Evolutionary conservation across 345 rosid species (phyloP), one percentile per base, ranked within the genome.

Genomic region (Raphanus raphanistrum): DNA sequence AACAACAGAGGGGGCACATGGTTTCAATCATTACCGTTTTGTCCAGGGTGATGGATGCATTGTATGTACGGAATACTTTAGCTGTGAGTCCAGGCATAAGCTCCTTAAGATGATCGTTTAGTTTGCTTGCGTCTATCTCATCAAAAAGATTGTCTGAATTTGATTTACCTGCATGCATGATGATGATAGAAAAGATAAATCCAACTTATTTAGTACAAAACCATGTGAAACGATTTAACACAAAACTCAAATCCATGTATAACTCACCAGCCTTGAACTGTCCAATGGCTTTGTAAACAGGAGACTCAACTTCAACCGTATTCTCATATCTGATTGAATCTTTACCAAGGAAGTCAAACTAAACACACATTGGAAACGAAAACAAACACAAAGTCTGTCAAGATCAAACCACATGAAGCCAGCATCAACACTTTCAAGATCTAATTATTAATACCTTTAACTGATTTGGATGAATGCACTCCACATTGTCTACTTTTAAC

Each of bases 281-380:
- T 68, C 88, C 87, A 71, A 94, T 90, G 68, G 97, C 95, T 78
- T 88, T 89, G 81, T 90, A 92, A 58, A 92, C 98, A 71, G 85
- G 90, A 73, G 85, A 87, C 82, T 89, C 90, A 50, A 94, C 98
- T 73, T 90, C 97, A 6, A 94, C 97, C 1, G 91, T 88, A 70
- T 94, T 92, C 80, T 85, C 89, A 80, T 90, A 94, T 73, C 87
- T 89, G 76, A 94, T 94, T 8, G 98, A 94, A 81, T 94, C 97
- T 87, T 94, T 94, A 87, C 98, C 98, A 45, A 94, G 97, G 82
- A 94, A 94, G 88, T 94, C 97, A 83, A 94, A 94, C 98, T 94
- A 87, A 70, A 80, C n/a, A 79, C 59, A 66, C 65, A 67, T 71
- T 73, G 6, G 58, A 28, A 76, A 16, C 21, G 10, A 8, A 8